Percentiles rank a stretch among this genome's conserved stretches.
These are phyloP conservation scores for Ophiognomonia clavigignenti-juglandacearum DNA, from an alignment of 2,329 filamentous ascomycete genomes.

Conservation along the genomic window DNA sequence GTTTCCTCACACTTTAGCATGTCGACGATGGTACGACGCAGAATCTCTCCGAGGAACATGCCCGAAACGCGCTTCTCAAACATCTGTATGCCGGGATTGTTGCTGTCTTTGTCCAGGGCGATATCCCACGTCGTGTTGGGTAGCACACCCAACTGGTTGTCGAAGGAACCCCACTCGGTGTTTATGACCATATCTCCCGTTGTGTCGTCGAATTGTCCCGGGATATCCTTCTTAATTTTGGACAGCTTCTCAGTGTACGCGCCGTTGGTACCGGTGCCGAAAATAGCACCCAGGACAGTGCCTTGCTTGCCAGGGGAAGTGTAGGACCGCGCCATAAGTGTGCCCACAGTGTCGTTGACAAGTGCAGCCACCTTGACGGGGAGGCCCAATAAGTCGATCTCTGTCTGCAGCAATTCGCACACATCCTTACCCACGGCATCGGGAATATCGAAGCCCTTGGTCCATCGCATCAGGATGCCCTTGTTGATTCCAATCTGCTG, in stretches of 20 bases:
- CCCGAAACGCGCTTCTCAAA: conserved; percentile 98
- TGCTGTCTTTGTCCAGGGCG: conserved; percentile 70
- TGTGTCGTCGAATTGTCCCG: conserved; percentile 67
- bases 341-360: conserved; percentile 97
- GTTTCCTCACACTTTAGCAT: conserved; percentile 64
- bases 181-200: conserved; percentile 97
- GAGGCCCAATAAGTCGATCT: conserved; percentile 80
- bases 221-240: conserved; percentile 74
- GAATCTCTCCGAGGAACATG: conserved; percentile 96
- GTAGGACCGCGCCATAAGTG: conserved; percentile 95
- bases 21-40: conserved; percentile 70
- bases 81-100: conserved; percentile 95
- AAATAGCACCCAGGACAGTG: conserved; percentile 91
- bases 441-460: conserved; percentile 96
- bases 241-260: conserved; percentile 91
- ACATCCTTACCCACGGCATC: conserved; percentile 94
- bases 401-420: conserved; percentile 79
- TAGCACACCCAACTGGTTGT: conserved; percentile 85
- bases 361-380: conserved; percentile 93
- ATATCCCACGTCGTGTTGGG: conserved; percentile 81
- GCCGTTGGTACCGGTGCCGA: conserved; percentile 95
- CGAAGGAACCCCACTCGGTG: conserved; percentile 97
- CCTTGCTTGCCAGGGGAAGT: conserved; percentile 82
- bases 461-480: conserved; percentile 92
- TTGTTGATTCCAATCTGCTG: conserved; percentile 94